Conservation (phyloP, 441 rosid species). For the Pelargonium fulgidum region DNA sequence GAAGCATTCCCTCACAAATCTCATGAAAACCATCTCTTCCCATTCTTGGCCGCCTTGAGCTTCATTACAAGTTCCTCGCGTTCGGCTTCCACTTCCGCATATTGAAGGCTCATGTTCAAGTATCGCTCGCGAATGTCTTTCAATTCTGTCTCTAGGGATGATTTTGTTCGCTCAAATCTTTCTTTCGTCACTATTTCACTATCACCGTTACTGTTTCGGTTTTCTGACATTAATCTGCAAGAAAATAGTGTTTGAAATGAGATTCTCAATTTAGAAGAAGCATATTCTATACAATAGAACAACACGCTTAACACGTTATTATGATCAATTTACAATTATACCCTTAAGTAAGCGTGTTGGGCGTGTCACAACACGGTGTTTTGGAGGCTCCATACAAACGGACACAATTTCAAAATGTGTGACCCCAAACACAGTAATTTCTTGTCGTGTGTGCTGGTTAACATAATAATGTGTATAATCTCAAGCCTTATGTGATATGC, state of each 20-base stretch:
- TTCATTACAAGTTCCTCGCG: conserved; percentile 60
- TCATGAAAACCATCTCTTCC: conserved; percentile 38
- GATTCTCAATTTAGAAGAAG: neutral
- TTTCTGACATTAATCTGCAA: conserved; percentile 30
- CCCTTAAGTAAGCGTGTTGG: too few relatives aligned
- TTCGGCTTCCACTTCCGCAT: conserved; percentile 51
- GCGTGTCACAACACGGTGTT: too few relatives aligned
- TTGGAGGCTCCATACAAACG: too few relatives aligned
- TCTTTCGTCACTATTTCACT: conserved; percentile 39
- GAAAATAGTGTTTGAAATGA: conserved; percentile 1
- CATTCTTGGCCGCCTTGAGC: conserved; percentile 36
- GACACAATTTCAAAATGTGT: too few relatives aligned
- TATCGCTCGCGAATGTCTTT: conserved; percentile 47
- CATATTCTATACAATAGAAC: too few relatives aligned
- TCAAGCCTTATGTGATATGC: conserved; percentile 1
- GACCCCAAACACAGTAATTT: too few relatives aligned
- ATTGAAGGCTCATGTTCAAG: conserved; percentile 53
- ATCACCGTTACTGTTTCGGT: conserved; percentile 22
- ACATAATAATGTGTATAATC: too few relatives aligned
- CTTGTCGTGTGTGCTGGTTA: too few relatives aligned
- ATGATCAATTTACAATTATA: too few relatives aligned
- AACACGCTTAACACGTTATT: too few relatives aligned
- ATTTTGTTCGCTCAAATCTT: conserved; percentile 39
- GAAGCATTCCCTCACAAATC: too few relatives aligned
- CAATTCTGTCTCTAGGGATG: conserved; percentile 45